phyloP scores from a whole-genome alignment of 371 early-diverging fungal genomes.

The Mycotypha africana region DNA sequence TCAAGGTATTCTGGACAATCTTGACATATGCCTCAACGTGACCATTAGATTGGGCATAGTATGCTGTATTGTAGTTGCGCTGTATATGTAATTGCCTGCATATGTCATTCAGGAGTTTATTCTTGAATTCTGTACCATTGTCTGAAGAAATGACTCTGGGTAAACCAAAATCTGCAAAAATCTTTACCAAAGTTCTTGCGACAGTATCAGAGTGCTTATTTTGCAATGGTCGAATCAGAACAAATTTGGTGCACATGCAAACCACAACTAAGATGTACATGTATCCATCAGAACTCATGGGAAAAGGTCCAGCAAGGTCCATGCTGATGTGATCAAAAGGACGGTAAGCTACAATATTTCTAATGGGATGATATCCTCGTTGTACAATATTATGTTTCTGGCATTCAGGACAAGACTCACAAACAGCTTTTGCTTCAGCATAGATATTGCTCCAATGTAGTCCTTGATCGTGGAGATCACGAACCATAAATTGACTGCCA shows the following conservation, averaged over 20 bases:
- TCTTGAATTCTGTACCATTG: slow-evolving; percentile 26
- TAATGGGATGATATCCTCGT: slow-evolving; percentile 6
- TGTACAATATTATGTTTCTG: slow-evolving; percentile 8
- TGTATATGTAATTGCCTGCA: slow-evolving; percentile 10
- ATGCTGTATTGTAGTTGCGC: slow-evolving; percentile 9
- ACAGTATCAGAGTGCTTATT: slow-evolving; percentile 17
- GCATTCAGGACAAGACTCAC: slow-evolving; percentile 7
- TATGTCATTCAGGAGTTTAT: slow-evolving; percentile 3
- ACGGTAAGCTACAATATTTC: not conserved
- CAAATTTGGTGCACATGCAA: slow-evolving; percentile 19
- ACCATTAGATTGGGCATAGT: slow-evolving; percentile 23
- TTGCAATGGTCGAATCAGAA: slow-evolving; percentile 13
- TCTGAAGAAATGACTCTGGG: slow-evolving; percentile 15
- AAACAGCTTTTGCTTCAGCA: not conserved
- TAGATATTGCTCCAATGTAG: slow-evolving; percentile 9
- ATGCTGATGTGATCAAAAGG: slow-evolving; percentile 12
- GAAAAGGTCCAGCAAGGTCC: slow-evolving; percentile 10
- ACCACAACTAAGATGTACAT: slow-evolving; percentile 15
- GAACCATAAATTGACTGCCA: slow-evolving; percentile 10
- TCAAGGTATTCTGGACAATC: slow-evolving; percentile 2
- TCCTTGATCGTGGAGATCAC: not conserved
- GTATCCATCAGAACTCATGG: slow-evolving; percentile 1
- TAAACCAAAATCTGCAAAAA: slow-evolving; percentile 20
- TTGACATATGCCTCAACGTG: slow-evolving; percentile 16
- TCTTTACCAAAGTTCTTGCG: slow-evolving; percentile 7